Evolutionary conservation across 768 basidiomycete genomes (phyloP), one percentile per base, ranked within the genome.

Genomic region (Podaxis mareebaensis): DNA sequence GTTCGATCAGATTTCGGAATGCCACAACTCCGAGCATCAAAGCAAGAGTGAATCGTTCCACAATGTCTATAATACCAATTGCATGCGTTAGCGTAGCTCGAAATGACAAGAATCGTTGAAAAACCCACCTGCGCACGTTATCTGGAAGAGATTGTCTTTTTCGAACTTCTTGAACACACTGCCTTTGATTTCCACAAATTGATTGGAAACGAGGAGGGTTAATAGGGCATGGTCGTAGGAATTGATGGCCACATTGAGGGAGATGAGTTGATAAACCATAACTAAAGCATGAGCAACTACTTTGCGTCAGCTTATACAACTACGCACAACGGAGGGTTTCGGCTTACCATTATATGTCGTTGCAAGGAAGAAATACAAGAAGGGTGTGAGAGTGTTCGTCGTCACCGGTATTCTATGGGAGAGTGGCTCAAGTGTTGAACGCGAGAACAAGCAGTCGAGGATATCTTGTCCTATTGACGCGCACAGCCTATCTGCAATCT

Each of bases 151-250:
- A 71, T 92, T 98, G 70, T 99, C 97, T 73, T 98, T 99, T 73
- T 99, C 97, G 69, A 99, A 99, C 73, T 91, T 98, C 77, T 99
- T 99, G 86, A 99, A 99, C 1, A 99, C 97, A 72, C 93, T 95
- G 38, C 96, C 96, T 76, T 99, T 99, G 75, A 99, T 99, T 76
- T 99, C 97, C 38, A 99, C 96, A 70, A 99, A 99, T 74, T 99
- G 97, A 71, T 99, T 99, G 51, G 95, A 97, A 51, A 99, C 88
- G 7, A 99, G 83, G 0, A 99, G 83, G 0, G 96, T 97, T 44
- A 99, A 81, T 6, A 99, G 85, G 2, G 96, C 90, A 69, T 99
- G 92, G 73, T 98, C 96, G 74, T 96, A 99, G 17, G 95, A 96
- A 77, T 99, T 99, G 71, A 99, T 91, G 4, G 97, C 96, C 39